Conservation (phyloP, 1,139 yeast genomes). For the Meyerozyma athensensis region DNA sequence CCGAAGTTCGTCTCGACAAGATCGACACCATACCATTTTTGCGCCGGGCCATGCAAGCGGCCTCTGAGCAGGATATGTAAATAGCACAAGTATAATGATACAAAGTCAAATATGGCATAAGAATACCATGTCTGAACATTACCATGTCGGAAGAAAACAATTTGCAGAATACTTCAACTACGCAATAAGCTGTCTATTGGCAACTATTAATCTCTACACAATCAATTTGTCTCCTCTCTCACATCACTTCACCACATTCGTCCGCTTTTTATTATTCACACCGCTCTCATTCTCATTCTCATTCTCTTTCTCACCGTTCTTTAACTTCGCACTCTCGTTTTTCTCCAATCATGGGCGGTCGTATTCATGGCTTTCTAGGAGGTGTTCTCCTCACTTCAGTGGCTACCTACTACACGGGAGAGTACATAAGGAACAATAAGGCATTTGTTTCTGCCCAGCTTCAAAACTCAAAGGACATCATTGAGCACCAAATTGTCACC, state of each 20-base stretch:
- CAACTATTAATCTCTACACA: too few relatives aligned
- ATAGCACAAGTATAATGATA: not conserved
- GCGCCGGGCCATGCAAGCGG: slow-evolving; percentile 27
- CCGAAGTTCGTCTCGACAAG: slow-evolving; percentile 28
- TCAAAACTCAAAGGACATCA: slow-evolving; percentile 41
- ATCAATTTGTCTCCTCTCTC: too few relatives aligned
- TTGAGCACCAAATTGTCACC: slow-evolving; percentile 47
- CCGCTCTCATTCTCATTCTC: not conserved
- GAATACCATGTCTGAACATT: too few relatives aligned
- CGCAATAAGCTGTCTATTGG: too few relatives aligned
- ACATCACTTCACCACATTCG: too few relatives aligned
- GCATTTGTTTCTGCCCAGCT: slow-evolving; percentile 45
- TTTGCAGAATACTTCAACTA: too few relatives aligned
- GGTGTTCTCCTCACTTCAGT: slow-evolving; percentile 67
- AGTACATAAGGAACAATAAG: slow-evolving; percentile 50
- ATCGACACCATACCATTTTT: slow-evolving; percentile 41
- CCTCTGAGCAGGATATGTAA: slow-evolving; percentile 11
- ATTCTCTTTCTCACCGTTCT: too few relatives aligned
- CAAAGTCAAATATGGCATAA: too few relatives aligned
- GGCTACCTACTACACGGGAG: slow-evolving; percentile 59
- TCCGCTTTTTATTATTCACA: not conserved
- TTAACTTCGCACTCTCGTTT: too few relatives aligned
- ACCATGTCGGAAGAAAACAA: too few relatives aligned
- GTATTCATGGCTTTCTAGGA: slow-evolving; percentile 62
- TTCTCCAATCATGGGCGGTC: slow-evolving; percentile 46